phyloP scores from a whole-genome alignment of 805 yeast species.

The Candida bentonensis region DNA sequence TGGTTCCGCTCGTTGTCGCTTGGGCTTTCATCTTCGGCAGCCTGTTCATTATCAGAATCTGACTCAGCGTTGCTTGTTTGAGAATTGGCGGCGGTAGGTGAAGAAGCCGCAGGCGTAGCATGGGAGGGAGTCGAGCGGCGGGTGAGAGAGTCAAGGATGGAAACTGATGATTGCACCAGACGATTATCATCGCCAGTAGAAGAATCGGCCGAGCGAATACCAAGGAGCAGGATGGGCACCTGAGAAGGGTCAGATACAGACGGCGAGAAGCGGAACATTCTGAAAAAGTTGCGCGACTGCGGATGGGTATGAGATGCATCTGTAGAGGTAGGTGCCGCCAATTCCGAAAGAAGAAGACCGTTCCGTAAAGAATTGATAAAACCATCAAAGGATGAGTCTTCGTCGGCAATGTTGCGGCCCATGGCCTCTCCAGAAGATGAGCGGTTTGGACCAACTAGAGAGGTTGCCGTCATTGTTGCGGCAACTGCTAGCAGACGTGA shows the following conservation, averaged over 20 bases:
- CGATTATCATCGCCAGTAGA: background rate
- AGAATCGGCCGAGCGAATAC: background rate
- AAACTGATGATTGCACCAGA: background rate
- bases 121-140: background rate
- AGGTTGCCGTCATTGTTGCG: slow-evolving; percentile 30
- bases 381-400: slow-evolving; percentile 30
- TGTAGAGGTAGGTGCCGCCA: slow-evolving; percentile 6
- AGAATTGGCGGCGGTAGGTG: background rate
- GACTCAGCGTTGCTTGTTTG: background rate
- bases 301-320: slow-evolving; percentile 5
- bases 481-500: slow-evolving; percentile 31
- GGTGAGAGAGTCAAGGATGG: background rate
- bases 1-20: background rate
- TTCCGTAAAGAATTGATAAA: slow-evolving; percentile 28
- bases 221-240: background rate
- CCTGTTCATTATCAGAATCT: background rate
- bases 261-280: slow-evolving; percentile 22
- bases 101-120: background rate
- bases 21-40: background rate
- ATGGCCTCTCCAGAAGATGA: slow-evolving; percentile 7
- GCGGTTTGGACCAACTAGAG: slow-evolving; percentile 21
- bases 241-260: slow-evolving; percentile 7
- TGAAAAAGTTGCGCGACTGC: slow-evolving; percentile 17
- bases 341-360: slow-evolving; percentile 28
- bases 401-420: slow-evolving; percentile 12